Evolutionary conservation across 371 early-diverging fungal genomes (phyloP).

Genomic region (Mucor indicus): DNA sequence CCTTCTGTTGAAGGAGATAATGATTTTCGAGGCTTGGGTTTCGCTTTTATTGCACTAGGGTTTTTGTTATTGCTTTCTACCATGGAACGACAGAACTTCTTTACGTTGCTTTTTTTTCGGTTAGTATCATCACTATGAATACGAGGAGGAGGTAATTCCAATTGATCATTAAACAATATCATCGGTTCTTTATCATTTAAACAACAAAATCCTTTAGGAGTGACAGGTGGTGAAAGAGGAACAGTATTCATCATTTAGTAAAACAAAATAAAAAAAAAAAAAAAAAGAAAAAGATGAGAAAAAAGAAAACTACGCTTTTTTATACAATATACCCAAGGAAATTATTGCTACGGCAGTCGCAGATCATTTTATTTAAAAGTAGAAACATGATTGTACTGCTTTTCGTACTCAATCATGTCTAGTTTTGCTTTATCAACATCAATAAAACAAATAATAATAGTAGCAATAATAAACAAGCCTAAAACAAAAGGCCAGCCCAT

Average conservation of each 20-base stretch:
- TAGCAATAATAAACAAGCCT: conserved; percentile 40
- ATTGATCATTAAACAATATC: background rate
- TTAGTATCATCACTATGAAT: conserved; percentile 16
- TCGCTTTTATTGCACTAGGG: too few relatives aligned
- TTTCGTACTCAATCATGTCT: conserved; percentile 29
- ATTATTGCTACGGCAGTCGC: too few relatives aligned
- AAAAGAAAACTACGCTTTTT: too few relatives aligned
- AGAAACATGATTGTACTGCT: too few relatives aligned
- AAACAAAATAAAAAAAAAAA: too few relatives aligned
- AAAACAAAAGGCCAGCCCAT: conserved; percentile 35
- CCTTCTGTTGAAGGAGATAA: conserved; percentile 14
- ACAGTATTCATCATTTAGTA: too few relatives aligned
- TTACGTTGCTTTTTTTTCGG: too few relatives aligned
- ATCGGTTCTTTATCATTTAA: too few relatives aligned
- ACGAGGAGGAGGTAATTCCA: conserved; percentile 5
- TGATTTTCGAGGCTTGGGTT: conserved; percentile 18
- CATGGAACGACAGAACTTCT: conserved; percentile 11
- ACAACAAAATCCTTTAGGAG: too few relatives aligned
- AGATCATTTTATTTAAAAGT: too few relatives aligned
- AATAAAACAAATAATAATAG: conserved; percentile 37
- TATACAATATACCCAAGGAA: too few relatives aligned
- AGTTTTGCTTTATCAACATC: conserved; percentile 53
- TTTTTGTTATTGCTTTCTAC: conserved; percentile 4
- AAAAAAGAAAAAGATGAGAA: too few relatives aligned
- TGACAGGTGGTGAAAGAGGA: conserved; percentile 25